These are phyloP conservation scores for Heterobasidion irregulare DNA, from an alignment of 1,284 basidiomycete genomes.

Conservation along the genomic window DNA sequence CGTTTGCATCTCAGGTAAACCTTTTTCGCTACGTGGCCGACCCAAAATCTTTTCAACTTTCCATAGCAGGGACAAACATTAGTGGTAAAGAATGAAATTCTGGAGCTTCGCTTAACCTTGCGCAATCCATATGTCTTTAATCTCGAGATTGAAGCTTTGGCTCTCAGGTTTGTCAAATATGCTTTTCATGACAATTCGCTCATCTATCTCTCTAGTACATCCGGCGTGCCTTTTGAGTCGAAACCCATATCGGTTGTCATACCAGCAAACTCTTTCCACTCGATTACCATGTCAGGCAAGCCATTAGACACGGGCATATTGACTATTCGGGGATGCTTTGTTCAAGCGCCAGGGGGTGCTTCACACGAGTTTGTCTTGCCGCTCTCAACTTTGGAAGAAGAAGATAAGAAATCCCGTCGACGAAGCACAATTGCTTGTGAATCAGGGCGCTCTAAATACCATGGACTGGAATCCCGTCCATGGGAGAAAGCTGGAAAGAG, in stretches of 20 bases:
- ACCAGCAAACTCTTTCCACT: conserved; percentile 68
- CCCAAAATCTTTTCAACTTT: conserved; percentile 4
- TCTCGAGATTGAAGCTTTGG: conserved; percentile 75
- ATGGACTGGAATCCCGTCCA: conserved; percentile 59
- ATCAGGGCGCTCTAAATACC: conserved; percentile 58
- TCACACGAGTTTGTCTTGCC: conserved; percentile 73
- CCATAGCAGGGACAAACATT: conserved; percentile 42
- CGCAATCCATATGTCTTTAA: conserved; percentile 90
- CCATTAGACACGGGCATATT: conserved; percentile 63
- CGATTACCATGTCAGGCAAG: conserved; percentile 64
- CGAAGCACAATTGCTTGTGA: conserved; percentile 56
- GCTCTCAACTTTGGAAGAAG: conserved; percentile 64
- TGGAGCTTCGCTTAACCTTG: conserved; percentile 81
- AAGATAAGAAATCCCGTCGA: conserved; percentile 49
- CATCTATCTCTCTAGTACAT: conserved; percentile 46
- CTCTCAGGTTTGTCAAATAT: conserved; percentile 55
- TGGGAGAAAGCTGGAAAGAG: conserved; percentile 42
- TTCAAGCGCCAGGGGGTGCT: conserved; percentile 70
- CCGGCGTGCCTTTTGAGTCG: conserved; percentile 71
- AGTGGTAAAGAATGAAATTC: conserved; percentile 76
- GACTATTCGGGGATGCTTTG: conserved; percentile 67
- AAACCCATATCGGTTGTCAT: conserved; percentile 52
- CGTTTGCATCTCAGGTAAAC: conserved; percentile 49
- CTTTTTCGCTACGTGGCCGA: not conserved
- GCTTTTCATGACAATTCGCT: not conserved